Evolutionary conservation across 2,329 filamentous ascomycete genomes (phyloP).

Genomic region (Colletotrichum sp.): DNA sequence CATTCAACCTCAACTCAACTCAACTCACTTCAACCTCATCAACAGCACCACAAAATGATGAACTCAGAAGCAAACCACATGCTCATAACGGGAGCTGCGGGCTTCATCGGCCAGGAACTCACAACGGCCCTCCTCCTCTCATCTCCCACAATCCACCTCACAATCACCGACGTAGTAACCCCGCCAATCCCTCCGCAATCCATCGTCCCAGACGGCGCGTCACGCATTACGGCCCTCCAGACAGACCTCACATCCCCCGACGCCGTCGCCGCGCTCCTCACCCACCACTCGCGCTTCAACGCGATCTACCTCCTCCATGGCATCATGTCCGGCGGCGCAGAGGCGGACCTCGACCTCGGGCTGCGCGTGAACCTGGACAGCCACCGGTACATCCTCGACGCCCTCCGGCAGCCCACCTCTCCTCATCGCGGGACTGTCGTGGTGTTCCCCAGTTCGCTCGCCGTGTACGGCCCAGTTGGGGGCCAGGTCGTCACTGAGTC

Average conservation of each 20-base stretch:
- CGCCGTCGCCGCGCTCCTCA: constrained; percentile 32
- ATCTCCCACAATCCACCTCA: constrained; percentile 43
- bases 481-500: constrained; percentile 43
- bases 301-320: constrained; percentile 66
- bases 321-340: constrained; percentile 67
- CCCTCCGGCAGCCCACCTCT: constrained; percentile 38
- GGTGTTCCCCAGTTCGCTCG: constrained; percentile 63
- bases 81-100: constrained; percentile 68
- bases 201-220: constrained; percentile 29
- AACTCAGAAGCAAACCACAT: constrained; percentile 36
- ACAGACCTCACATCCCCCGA: constrained; percentile 37
- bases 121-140: constrained; percentile 57
- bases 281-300: constrained; percentile 33
- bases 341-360: constrained; percentile 60
- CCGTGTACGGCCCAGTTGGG: constrained; percentile 57
- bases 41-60: neutral
- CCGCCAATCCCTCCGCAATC: constrained; percentile 49
- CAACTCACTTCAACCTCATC: neutral
- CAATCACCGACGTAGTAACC: constrained; percentile 60
- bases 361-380: constrained; percentile 64
- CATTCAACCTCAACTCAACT: neutral
- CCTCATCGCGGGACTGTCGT: constrained; percentile 53
- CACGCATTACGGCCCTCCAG: constrained; percentile 27
- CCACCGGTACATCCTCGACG: constrained; percentile 57
- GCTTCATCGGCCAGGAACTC: constrained; percentile 69